These are phyloP conservation scores for Nothophaeocryptopus gaeumannii DNA, from an alignment of 2,329 filamentous ascomycete genomes.

Conservation along the genomic window DNA sequence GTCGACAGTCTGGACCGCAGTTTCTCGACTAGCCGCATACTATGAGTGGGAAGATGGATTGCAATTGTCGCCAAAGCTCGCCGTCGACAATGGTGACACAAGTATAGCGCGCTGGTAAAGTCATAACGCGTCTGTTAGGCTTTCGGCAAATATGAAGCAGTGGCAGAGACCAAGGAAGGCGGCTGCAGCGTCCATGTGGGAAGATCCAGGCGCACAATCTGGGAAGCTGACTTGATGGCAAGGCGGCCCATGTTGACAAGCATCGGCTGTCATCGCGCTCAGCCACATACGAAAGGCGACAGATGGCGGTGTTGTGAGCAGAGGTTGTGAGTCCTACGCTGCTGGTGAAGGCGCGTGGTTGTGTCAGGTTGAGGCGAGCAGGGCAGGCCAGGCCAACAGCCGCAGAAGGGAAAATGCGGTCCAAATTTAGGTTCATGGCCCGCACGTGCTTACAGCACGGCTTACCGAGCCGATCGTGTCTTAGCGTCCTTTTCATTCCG, in stretches of 20 bases:
- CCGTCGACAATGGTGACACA: too few species aligned
- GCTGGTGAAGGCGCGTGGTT: not conserved
- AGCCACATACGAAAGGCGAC: not conserved
- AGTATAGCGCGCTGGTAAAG: not conserved
- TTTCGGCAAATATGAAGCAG: slow-evolving; percentile 1
- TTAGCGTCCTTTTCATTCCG: not conserved
- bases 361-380: not conserved
- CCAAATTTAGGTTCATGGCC: too few species aligned
- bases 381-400: not conserved
- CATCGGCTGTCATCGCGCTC: not conserved
- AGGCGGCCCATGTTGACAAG: not conserved
- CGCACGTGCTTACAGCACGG: too few species aligned
- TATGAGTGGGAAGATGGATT: too few species aligned
- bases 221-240: not conserved
- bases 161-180: not conserved
- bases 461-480: too few species aligned
- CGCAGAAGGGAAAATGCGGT: not conserved
- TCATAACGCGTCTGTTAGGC: not conserved
- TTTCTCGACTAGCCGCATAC: too few species aligned
- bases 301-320: too few species aligned
- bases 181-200: not conserved
- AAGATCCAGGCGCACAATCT: not conserved
- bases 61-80: too few species aligned
- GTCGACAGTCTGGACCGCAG: too few species aligned
- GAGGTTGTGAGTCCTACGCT: not conserved